Conservation (phyloP, 805 yeast genomes). For the Sugiyamaella marilandica region DNA sequence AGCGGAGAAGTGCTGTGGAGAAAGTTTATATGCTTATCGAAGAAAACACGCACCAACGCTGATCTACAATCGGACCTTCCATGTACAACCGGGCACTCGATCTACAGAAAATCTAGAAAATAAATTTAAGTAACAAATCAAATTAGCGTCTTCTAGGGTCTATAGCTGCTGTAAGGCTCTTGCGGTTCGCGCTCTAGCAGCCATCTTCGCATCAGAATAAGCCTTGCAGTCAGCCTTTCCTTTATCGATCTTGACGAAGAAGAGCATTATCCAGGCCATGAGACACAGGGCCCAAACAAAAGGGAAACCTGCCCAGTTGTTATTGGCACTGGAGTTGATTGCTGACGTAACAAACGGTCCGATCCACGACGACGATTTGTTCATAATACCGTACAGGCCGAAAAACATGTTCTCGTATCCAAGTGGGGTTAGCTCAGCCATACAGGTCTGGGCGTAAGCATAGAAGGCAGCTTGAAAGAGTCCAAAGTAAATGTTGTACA, state of each 20-base stretch:
- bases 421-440: slow-evolving; percentile 16
- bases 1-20: too few species aligned
- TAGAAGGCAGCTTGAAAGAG: slow-evolving; percentile 16
- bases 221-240: slow-evolving; percentile 9
- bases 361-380: slow-evolving; percentile 16
- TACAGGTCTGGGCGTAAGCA: slow-evolving; percentile 16
- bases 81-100: too few species aligned
- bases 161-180: neutral
- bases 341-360: slow-evolving; percentile 20
- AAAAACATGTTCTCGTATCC: slow-evolving; percentile 18
- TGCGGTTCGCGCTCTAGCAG: slow-evolving; percentile 1
- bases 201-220: slow-evolving; percentile 8
- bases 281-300: slow-evolving; percentile 16
- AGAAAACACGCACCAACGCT: too few species aligned
- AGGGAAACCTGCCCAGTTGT: slow-evolving; percentile 17
- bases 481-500: slow-evolving; percentile 16
- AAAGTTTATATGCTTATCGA: too few species aligned
- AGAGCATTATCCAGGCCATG: slow-evolving; percentile 14
- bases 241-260: slow-evolving; percentile 14
- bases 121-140: too few species aligned
- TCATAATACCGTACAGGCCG: slow-evolving; percentile 17
- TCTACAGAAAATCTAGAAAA: too few species aligned
- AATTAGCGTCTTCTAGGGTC: too few species aligned
- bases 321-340: slow-evolving; percentile 12
- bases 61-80: too few species aligned